phyloP scores from a whole-genome alignment of 1,284 basidiomycete species.

The Pyrrhoderma noxium region DNA sequence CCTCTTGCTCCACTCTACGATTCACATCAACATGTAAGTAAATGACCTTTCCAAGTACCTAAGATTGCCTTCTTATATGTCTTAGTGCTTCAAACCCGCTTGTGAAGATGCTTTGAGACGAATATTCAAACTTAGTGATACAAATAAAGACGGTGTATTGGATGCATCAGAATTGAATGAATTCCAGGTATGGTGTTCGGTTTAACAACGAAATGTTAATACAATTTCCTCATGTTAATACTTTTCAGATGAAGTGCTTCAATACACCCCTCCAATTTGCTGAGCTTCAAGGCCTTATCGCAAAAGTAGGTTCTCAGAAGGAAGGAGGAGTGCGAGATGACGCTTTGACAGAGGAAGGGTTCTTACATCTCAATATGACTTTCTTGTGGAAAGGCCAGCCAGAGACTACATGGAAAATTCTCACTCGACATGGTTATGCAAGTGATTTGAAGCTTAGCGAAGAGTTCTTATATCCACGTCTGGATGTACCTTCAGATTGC shows the following conservation, averaged over 20 bases:
- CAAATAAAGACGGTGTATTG: conserved; percentile 89
- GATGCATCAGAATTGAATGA: conserved; percentile 92
- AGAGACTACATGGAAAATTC: conserved; percentile 97
- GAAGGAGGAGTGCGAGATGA: conserved; percentile 60
- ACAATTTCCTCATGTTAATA: background rate
- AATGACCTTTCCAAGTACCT: conserved; percentile 21
- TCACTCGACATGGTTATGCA: conserved; percentile 93
- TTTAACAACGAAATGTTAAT: background rate
- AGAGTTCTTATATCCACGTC: conserved; percentile 83
- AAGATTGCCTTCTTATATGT: conserved; percentile 1
- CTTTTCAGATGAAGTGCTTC: conserved; percentile 66
- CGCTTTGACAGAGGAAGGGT: conserved; percentile 90
- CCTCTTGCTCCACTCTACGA: conserved; percentile 97
- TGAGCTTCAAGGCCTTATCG: conserved; percentile 89
- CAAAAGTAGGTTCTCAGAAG: conserved; percentile 74
- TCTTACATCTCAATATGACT: conserved; percentile 91
- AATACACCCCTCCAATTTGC: conserved; percentile 87
- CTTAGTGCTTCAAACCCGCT: conserved; percentile 86
- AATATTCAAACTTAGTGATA: conserved; percentile 95
- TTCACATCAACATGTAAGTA: conserved; percentile 81
- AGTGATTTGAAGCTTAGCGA: conserved; percentile 91
- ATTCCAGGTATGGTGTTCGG: conserved; percentile 66
- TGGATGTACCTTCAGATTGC: conserved; percentile 89
- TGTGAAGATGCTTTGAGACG: conserved; percentile 84
- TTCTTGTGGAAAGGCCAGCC: conserved; percentile 96